Conservation (phyloP, 2,329 filamentous ascomycete species). For the Aspergillus ustus region DNA sequence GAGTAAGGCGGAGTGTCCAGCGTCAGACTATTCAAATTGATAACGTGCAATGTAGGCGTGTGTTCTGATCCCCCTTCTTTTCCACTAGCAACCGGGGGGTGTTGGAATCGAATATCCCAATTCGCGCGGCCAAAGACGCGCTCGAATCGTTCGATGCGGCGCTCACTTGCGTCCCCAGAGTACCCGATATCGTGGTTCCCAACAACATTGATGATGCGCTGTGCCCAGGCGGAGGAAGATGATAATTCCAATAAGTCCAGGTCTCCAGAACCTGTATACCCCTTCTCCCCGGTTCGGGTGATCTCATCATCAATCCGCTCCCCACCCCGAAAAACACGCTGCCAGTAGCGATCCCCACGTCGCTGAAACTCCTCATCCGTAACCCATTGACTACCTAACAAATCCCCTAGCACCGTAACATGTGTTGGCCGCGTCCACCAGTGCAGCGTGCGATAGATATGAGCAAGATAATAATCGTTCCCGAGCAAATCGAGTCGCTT, state of each 20-base stretch:
- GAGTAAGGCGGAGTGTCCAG: constrained; percentile 81
- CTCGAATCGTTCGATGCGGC: constrained; percentile 80
- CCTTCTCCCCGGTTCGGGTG: constrained; percentile 36
- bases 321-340: constrained; percentile 72
- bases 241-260: constrained; percentile 34
- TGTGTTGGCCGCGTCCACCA: constrained; percentile 90
- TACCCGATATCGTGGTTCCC: constrained; percentile 98
- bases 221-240: constrained; percentile 66
- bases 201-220: constrained; percentile 81
- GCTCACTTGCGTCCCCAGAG: constrained; percentile 82
- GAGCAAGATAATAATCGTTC: constrained; percentile 92
- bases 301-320: constrained; percentile 62
- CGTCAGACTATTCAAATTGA: constrained; percentile 92
- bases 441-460: constrained; percentile 81
- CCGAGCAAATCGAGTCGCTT: constrained; percentile 88
- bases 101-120: constrained; percentile 81
- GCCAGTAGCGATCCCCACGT: constrained; percentile 78
- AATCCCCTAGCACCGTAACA: constrained; percentile 83
- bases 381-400: constrained; percentile 96
- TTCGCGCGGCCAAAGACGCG: constrained; percentile 83
- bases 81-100: constrained; percentile 40
- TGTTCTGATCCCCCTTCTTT: background rate
- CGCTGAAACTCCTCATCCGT: constrained; percentile 78
- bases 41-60: constrained; percentile 71
- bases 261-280: constrained; percentile 35